Evolutionary conservation across 768 basidiomycete genomes (phyloP), one percentile per base, ranked within the genome.

Genomic region (Leccinum aurantiacum): DNA sequence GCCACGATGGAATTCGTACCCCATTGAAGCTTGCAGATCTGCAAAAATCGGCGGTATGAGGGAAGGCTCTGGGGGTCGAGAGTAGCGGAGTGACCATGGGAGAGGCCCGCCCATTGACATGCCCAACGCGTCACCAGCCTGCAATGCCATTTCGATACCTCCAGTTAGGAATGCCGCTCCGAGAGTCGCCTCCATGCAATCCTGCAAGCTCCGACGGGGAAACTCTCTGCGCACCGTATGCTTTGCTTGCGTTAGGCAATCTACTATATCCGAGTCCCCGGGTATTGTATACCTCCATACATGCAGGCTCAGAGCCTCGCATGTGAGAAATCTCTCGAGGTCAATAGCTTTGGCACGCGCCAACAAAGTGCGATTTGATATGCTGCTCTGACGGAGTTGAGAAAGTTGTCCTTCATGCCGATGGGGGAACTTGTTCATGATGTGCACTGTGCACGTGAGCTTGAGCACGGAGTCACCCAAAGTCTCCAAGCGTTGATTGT

Each of bases 401-500:
- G 86, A 79, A 46, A 96, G 80, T 63, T 93, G 90, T 0, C 94
- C 93, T 78, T 96, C 94, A 65, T 95, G 90, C 24, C 87, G 79
- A 62, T 84, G 79, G 0, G 90, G 89, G 66, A 82, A 92, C 62
- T 81, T 84, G 76, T 89, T 91, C 75, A 88, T 87, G 5, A 91
- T 75, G 67, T 93, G 84, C 3, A 93, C 85, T 22, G 88, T 89
- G 4, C 86, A 85, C 53, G 86, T 83, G 25, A 95, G 73, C 67
- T 93, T 88, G 47, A 93, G 78, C 1, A 93, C 90, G 0, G 88
- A 84, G 67, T 96, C 94, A 9, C 94, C 94, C 7, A 95, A 77
- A 0, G 92, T 94, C 71, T 96, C 94, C 57, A 95, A 71, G 1
- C 91, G 84, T 67, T 96, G 91, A 63, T 95, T 95, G 72, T 82